These are phyloP conservation scores for Gillenia trifoliata DNA, from an alignment of 306 rosid genomes.

Conservation along the genomic window DNA sequence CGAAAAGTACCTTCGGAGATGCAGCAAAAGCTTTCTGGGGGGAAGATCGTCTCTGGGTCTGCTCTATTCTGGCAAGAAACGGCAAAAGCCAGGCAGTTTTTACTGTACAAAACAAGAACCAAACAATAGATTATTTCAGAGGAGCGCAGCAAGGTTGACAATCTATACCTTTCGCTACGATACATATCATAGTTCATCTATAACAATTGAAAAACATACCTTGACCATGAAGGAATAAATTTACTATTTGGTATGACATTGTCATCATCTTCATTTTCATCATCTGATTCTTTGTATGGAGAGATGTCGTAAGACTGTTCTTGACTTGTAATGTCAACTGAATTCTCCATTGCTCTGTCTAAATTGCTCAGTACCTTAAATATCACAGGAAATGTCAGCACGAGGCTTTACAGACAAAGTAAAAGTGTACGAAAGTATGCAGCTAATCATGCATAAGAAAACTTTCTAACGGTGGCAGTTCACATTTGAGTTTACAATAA, in stretches of 20 bases:
- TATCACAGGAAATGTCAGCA: conserved; percentile 15
- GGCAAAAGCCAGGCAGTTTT: conserved; percentile 36
- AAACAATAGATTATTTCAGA: conserved; percentile 15
- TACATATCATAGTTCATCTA: background rate
- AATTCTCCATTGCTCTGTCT: conserved; percentile 27
- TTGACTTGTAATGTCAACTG: conserved; percentile 23
- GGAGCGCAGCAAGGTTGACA: conserved; percentile 2
- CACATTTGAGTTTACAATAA: background rate
- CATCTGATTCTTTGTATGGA: conserved; percentile 87
- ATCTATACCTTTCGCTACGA: background rate
- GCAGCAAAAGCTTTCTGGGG: conserved; percentile 52
- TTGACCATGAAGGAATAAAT: conserved; percentile 84
- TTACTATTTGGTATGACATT: conserved; percentile 41
- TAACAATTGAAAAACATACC: conserved; percentile 40
- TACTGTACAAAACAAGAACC: conserved; percentile 56
- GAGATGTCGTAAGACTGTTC: conserved; percentile 82
- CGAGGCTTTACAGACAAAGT: background rate
- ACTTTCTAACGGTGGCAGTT: background rate
- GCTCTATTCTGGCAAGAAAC: conserved; percentile 48
- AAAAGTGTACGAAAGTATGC: background rate
- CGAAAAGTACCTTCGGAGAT: conserved; percentile 60
- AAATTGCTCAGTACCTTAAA: conserved; percentile 38
- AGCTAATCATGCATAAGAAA: background rate
- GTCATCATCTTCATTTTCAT: conserved; percentile 64
- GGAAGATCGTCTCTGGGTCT: conserved; percentile 55